Evolutionary conservation across 345 rosid genomes (phyloP), one percentile per base, ranked within the genome.

Genomic region (Raphanus sativus): DNA sequence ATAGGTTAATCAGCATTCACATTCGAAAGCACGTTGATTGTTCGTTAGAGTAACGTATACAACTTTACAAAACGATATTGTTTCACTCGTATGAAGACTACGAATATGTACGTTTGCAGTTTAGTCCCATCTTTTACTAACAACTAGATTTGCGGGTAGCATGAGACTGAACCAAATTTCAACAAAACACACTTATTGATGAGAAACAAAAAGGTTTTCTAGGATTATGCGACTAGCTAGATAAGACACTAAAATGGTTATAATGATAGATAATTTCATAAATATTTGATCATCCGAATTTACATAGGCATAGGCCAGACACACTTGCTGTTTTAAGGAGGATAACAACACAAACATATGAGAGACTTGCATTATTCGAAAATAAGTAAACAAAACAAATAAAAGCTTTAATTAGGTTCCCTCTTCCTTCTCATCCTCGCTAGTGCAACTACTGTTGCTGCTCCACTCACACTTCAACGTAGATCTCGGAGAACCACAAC

Each of bases 391-490:
- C 3, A 3, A 75, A 10, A 54, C 45, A 56, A 60, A 11, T 1
- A 10, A 11, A 30, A 32, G 17, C 10, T 13, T 70, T 59, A 21
- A 21, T 21, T 21, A 48, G 69, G 52, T 59, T 70, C 69, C 73
- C 71, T 81, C 61, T 58, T 81, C 77, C 81, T 76, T 55, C 58
- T 76, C 83, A 52, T 76, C 77, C 63, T 71, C 81, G 61, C 77
- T 75, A n/a, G 29, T 55, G 76, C 77, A 70, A 77, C 76, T 79
- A 62, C 62, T 76, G 74, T 75, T 67, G 65, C 75, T 73, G 76
- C 68, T 75, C 83, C 83, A 80, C n/a, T 65, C 80, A 38, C 83
- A 71, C 45, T 80, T 80, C 73, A 80, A 75, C 5, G 71, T 80
- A 25, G 83, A 80, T 60, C 76, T 75, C 28, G 78, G 73, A 24